phyloP scores from a whole-genome alignment of 202 grass and related monocot genomes.

The Cymbopogon flexuosus region DNA sequence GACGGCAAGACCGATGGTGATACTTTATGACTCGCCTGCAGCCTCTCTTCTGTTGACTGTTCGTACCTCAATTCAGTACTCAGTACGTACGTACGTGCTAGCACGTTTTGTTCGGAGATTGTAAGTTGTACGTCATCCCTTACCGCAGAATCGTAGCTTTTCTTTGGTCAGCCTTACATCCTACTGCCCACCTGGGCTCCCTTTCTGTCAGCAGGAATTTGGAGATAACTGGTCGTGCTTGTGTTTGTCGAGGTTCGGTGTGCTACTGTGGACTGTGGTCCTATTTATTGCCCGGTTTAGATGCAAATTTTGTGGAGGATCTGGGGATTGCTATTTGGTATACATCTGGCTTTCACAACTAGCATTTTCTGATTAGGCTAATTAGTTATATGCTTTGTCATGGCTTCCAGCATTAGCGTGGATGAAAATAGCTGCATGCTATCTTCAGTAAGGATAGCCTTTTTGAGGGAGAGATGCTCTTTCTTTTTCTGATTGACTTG shows the following conservation, averaged over 20 bases:
- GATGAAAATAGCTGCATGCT: background rate
- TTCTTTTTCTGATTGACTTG: background rate
- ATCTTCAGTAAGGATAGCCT: background rate
- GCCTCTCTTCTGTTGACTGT: slow-evolving; percentile 11
- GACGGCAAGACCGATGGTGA: background rate
- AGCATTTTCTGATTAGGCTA: background rate
- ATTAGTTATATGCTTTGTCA: background rate
- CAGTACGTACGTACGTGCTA: no score
- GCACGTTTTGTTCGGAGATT: background rate
- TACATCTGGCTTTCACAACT: background rate
- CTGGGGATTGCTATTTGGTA: background rate
- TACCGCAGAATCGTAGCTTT: background rate
- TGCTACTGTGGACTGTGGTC: background rate
- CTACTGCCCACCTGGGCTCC: background rate
- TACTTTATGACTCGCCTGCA: slow-evolving; percentile 21
- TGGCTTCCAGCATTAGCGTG: background rate
- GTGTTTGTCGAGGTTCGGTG: background rate
- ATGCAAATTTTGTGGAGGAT: background rate
- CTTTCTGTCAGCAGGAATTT: background rate
- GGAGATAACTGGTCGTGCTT: background rate
- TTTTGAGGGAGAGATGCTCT: background rate
- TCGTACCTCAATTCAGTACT: background rate
- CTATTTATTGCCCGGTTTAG: background rate
- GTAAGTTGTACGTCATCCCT: background rate
- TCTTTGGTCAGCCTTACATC: slow-evolving; percentile 37